phyloP scores from a whole-genome alignment of 306 rosid genomes.

The Senna tora region DNA sequence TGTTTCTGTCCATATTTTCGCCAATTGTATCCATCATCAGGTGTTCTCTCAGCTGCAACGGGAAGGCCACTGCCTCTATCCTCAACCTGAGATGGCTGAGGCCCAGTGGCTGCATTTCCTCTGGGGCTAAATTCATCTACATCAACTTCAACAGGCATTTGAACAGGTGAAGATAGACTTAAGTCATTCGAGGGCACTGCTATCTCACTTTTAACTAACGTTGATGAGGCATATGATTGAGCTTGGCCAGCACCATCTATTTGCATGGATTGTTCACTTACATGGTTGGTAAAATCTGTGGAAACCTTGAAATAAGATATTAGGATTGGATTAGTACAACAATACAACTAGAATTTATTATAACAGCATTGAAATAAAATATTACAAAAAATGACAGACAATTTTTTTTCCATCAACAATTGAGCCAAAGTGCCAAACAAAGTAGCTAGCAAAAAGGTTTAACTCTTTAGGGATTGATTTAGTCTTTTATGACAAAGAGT shows the following conservation, averaged over 20 bases:
- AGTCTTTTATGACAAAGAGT: conserved; percentile 6
- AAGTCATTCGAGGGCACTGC: conserved; percentile 62
- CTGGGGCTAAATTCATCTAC: conserved; percentile 61
- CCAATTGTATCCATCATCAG: conserved; percentile 98
- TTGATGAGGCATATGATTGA: conserved; percentile 56
- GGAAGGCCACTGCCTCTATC: conserved; percentile 60
- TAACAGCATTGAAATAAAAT: conserved; percentile 30
- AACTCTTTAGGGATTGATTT: neutral
- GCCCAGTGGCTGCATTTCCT: conserved; percentile 52
- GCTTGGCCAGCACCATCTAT: conserved; percentile 56
- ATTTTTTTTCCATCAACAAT: conserved; percentile 17
- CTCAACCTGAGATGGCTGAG: conserved; percentile 62
- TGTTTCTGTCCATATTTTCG: conserved; percentile 95
- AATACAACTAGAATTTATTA: conserved; percentile 16
- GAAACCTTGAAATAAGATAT: conserved; percentile 72
- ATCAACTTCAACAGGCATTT: conserved; percentile 59
- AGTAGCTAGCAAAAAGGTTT: no score
- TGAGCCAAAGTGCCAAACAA: neutral
- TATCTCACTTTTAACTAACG: conserved; percentile 63
- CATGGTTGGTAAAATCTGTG: conserved; percentile 59
- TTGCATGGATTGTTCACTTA: conserved; percentile 58
- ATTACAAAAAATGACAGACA: conserved; percentile 31
- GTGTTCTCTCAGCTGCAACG: conserved; percentile 54
- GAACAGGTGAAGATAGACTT: conserved; percentile 60
- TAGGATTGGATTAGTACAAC: conserved; percentile 50